Conservation (phyloP, 2,329 filamentous ascomycete genomes). For the Chaetomium strumarium region DNA sequence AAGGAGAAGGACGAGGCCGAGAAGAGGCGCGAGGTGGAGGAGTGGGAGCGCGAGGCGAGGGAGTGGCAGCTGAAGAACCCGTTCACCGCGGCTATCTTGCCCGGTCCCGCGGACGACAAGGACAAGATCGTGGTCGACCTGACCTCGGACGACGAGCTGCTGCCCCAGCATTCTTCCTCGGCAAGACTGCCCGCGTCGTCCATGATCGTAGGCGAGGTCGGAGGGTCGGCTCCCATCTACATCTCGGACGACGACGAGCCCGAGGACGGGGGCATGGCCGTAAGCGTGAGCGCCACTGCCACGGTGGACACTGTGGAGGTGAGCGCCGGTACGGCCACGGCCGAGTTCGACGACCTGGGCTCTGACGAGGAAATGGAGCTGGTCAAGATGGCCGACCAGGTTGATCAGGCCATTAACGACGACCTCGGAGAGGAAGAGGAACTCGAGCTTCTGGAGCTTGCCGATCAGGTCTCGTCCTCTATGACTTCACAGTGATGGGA, state of each 20-base stretch:
- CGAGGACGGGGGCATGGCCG: neutral
- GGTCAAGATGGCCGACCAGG: slow-evolving; percentile 5
- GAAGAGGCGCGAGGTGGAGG: neutral
- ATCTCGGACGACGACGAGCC: neutral
- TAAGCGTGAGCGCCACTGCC: too few relatives aligned
- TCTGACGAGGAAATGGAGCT: slow-evolving; percentile 8
- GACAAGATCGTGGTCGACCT: slow-evolving; percentile 11
- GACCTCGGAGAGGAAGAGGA: slow-evolving; percentile 4
- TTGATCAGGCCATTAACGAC: neutral
- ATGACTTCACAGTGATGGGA: neutral
- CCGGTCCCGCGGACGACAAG: neutral
- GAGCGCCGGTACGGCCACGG: too few relatives aligned
- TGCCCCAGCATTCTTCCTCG: neutral
- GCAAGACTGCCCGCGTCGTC: neutral
- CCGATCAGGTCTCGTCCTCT: neutral
- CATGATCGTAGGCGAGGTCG: neutral
- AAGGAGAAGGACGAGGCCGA: neutral
- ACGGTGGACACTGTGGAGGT: too few relatives aligned
- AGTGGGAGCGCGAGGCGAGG: neutral
- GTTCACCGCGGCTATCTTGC: neutral
- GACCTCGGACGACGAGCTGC: slow-evolving; percentile 5
- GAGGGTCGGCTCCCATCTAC: neutral
- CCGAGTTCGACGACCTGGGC: slow-evolving; percentile 4
- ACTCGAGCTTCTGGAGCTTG: slow-evolving; percentile 1
- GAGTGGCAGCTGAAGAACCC: neutral